Percentiles rank a stretch among this genome's conserved stretches.
Conservation (phyloP, 306 rosid genomes). For the Ziziphus jujuba region DNA sequence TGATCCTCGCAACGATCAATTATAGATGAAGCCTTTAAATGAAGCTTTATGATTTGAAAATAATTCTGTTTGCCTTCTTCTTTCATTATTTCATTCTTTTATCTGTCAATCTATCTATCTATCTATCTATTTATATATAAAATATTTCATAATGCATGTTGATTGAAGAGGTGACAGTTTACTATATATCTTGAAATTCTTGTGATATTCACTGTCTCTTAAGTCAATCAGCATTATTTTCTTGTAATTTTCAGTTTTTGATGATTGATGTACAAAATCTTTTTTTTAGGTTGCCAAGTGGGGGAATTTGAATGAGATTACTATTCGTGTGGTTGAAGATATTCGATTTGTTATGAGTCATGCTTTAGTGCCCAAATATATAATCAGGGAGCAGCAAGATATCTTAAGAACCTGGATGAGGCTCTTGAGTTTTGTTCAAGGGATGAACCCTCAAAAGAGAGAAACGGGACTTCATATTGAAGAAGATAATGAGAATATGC, state of each 20-base stretch:
- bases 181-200: no score
- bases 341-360: constrained; percentile 96
- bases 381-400: constrained; percentile 73
- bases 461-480: constrained; percentile 79
- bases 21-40: neutral
- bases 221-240: no score
- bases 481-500: constrained; percentile 80
- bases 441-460: constrained; percentile 91
- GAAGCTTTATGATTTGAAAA: neutral
- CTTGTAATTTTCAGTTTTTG: neutral
- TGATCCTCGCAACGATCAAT: neutral
- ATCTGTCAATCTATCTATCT: neutral
- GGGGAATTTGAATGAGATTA: constrained; percentile 61
- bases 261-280: neutral
- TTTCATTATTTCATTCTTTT: neutral
- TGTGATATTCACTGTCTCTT: no score
- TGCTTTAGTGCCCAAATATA: constrained; percentile 62
- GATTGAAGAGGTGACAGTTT: no score
- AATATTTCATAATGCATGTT: no score
- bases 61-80: neutral
- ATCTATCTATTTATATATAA: no score
- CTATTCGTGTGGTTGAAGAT: constrained; percentile 87
- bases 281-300: constrained; percentile 63
- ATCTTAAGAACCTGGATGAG: constrained; percentile 82
- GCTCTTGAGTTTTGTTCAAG: constrained; percentile 84